Evolutionary conservation across 2,329 filamentous ascomycete species (phyloP).

Genomic region (Immersiporthe knoxdaviesiana): DNA sequence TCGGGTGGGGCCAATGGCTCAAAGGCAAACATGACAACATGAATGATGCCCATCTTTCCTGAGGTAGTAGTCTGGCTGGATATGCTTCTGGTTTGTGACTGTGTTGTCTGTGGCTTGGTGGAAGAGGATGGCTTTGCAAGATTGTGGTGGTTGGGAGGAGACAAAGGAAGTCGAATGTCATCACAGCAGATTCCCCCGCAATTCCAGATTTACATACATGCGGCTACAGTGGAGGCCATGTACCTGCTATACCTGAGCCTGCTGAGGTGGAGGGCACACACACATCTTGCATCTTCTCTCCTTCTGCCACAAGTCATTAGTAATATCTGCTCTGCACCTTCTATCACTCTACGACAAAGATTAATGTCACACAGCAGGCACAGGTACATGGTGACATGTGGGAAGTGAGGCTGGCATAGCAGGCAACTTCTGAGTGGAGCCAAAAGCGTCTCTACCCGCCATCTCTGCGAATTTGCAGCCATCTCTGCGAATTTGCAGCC

Average conservation of each 20-base stretch:
- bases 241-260: too few species aligned
- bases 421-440: too few species aligned
- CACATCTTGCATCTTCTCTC: too few species aligned
- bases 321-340: too few species aligned
- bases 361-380: background rate
- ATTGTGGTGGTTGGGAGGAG: background rate
- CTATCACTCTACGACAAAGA: background rate
- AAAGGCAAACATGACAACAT: conserved; percentile 71
- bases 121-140: background rate
- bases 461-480: too few species aligned
- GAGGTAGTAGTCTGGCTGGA: background rate
- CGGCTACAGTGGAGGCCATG: background rate
- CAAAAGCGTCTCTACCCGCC: too few species aligned
- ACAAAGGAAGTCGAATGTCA: background rate
- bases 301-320: too few species aligned
- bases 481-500: too few species aligned
- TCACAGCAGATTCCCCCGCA: background rate
- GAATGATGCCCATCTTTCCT: conserved; percentile 61
- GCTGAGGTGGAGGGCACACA: too few species aligned
- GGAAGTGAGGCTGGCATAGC: too few species aligned
- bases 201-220: background rate
- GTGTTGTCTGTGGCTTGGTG: background rate
- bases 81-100: background rate
- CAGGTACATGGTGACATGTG: background rate
- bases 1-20: conserved; percentile 53